Evolutionary conservation across 2,329 filamentous ascomycete genomes (phyloP).

Genomic region (Fusarium chuoi): DNA sequence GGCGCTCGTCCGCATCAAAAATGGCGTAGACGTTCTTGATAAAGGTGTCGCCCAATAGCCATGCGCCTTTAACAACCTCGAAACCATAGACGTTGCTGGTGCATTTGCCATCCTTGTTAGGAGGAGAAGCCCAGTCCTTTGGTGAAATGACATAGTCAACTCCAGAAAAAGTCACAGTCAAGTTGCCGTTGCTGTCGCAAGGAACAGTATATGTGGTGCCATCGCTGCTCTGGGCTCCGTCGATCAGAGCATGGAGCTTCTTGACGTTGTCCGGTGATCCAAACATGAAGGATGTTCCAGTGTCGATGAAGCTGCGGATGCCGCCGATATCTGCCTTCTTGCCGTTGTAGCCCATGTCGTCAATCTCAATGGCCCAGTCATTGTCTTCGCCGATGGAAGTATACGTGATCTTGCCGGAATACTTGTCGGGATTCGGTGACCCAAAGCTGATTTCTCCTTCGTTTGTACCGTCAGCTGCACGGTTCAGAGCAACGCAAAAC

Average conservation of each 20-base stretch:
- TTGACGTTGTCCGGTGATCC: constrained; percentile 74
- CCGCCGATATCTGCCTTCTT: constrained; percentile 65
- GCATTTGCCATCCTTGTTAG: constrained; percentile 59
- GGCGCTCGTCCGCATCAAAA: constrained; percentile 78
- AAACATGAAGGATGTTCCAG: constrained; percentile 83
- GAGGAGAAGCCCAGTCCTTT: constrained; percentile 74
- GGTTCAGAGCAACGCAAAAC: constrained; percentile 76
- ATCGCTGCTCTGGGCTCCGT: constrained; percentile 66
- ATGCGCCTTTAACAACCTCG: constrained; percentile 72
- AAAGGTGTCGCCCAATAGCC: constrained; percentile 88
- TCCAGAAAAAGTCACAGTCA: constrained; percentile 76
- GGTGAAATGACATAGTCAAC: constrained; percentile 73
- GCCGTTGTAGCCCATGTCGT: constrained; percentile 71
- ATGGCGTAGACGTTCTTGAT: constrained; percentile 90
- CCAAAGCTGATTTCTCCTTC: constrained; percentile 85
- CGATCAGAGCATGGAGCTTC: constrained; percentile 74
- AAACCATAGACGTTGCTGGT: constrained; percentile 80
- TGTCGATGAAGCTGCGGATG: constrained; percentile 79
- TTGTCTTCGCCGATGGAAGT: constrained; percentile 63
- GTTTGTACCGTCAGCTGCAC: constrained; percentile 71
- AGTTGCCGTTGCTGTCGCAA: constrained; percentile 69
- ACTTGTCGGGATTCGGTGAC: constrained; percentile 72
- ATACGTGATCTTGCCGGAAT: constrained; percentile 75
- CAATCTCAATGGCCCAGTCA: constrained; percentile 79
- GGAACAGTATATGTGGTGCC: constrained; percentile 76